phyloP scores from a whole-genome alignment of 2,329 filamentous ascomycete species.

The Dactylellina drechsleri region DNA sequence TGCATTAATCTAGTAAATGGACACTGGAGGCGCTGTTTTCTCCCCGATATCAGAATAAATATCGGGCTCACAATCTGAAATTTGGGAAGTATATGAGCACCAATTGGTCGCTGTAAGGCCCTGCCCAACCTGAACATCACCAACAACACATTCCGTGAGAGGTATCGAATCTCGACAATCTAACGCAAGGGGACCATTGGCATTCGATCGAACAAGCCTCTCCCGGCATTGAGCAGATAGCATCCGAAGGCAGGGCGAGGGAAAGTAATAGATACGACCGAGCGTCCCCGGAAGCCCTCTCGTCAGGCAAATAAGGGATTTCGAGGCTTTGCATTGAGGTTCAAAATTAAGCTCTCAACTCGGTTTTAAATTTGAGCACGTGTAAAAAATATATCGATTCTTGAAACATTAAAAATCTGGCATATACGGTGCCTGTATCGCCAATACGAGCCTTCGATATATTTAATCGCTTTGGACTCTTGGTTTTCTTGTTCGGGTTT shows the following conservation, averaged over 20 bases:
- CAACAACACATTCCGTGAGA: constrained; percentile 1
- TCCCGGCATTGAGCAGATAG: constrained; percentile 27
- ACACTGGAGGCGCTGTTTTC: background rate
- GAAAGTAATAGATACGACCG: background rate
- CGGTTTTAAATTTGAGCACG: constrained; percentile 24
- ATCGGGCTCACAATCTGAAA: constrained; percentile 9
- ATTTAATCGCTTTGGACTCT: constrained; percentile 21
- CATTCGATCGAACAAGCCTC: constrained; percentile 18
- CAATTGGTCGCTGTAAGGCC: constrained; percentile 7
- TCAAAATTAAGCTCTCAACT: constrained; percentile 43
- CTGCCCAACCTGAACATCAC: background rate
- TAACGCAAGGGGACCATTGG: constrained; percentile 40
- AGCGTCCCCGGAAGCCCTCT: constrained; percentile 6
- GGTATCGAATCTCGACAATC: constrained; percentile 16
- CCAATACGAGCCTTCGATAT: constrained; percentile 29
- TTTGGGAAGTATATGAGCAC: constrained; percentile 13
- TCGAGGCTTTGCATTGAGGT: background rate
- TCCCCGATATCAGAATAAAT: background rate
- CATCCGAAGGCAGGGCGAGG: constrained; percentile 7
- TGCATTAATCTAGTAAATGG: background rate
- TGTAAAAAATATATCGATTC: constrained; percentile 23
- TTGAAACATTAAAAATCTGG: background rate
- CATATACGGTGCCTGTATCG: constrained; percentile 12
- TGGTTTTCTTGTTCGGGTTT: constrained; percentile 7
- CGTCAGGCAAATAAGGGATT: constrained; percentile 13